Percentiles rank a stretch among this genome's conserved stretches.
Evolutionary conservation across 352 stramenopile genomes (phyloP).

Genomic region (Phytophthora rubi): DNA sequence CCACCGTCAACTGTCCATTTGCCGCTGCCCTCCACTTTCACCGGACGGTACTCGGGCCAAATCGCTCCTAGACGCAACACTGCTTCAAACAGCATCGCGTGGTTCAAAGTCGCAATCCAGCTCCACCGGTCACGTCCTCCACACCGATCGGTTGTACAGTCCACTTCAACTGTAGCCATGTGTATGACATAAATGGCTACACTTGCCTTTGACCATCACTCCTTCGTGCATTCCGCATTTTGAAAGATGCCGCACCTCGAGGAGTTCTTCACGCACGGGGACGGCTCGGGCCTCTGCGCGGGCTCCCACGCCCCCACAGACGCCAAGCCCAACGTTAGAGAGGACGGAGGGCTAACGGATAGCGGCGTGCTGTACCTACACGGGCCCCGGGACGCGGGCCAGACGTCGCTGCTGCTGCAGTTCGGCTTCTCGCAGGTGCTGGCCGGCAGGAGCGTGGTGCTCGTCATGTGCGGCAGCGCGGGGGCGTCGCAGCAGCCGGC

Average conservation of each 20-base stretch:
- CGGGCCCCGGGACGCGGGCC: conserved; percentile 42
- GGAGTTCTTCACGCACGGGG: conserved; percentile 70
- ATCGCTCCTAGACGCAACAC: too few relatives aligned
- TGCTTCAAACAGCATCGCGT: too few relatives aligned
- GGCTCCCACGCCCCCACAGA: conserved; percentile 1
- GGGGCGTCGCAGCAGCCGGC: conserved; percentile 6
- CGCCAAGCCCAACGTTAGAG: conserved; percentile 8
- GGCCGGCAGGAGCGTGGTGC: conserved; percentile 49
- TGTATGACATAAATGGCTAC: too few relatives aligned
- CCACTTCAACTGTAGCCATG: too few relatives aligned
- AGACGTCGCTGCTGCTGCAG: conserved; percentile 73
- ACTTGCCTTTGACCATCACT: conserved; percentile 3
- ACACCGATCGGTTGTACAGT: too few relatives aligned
- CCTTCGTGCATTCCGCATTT: not conserved
- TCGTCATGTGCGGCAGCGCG: conserved; percentile 50
- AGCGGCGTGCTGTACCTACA: conserved; percentile 53
- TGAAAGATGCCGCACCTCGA: conserved; percentile 42
- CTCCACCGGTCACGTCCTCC: too few relatives aligned
- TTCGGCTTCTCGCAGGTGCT: conserved; percentile 66
- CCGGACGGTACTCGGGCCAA: too few relatives aligned
- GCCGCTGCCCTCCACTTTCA: too few relatives aligned
- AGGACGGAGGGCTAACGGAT: conserved; percentile 5
- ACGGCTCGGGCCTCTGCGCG: conserved; percentile 33
- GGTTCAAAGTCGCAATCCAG: too few relatives aligned
- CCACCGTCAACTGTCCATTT: too few relatives aligned